Evolutionary conservation across 352 stramenopile genomes (phyloP).

Genomic region (Pythium diclinum): DNA sequence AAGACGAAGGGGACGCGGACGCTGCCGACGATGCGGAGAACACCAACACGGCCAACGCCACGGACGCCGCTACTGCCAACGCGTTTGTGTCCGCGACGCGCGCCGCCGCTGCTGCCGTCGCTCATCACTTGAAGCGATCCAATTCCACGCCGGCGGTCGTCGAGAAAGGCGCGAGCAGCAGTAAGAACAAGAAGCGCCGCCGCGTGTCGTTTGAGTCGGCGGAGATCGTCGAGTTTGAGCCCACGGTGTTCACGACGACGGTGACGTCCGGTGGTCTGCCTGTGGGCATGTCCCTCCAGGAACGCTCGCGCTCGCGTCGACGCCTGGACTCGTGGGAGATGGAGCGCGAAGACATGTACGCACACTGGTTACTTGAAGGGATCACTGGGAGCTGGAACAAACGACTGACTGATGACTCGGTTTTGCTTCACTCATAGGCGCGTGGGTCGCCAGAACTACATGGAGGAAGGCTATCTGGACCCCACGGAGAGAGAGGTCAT

Average conservation of each 20-base stretch:
- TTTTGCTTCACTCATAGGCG: conserved; percentile 31
- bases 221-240: conserved; percentile 86
- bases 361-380: conserved; percentile 7
- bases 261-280: conserved; percentile 78
- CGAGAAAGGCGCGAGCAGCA: conserved; percentile 16
- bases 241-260: conserved; percentile 76
- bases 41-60: conserved; percentile 13
- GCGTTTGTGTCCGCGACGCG: background rate
- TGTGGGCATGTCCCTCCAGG: conserved; percentile 71
- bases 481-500: conserved; percentile 72
- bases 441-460: conserved; percentile 77
- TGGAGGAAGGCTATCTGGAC: conserved; percentile 85
- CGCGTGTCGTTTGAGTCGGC: conserved; percentile 74
- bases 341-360: conserved; percentile 65
- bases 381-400: background rate
- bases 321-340: conserved; percentile 79
- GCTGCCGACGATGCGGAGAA: conserved; percentile 2
- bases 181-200: conserved; percentile 54
- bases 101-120: background rate
- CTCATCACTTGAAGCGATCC: conserved; percentile 15
- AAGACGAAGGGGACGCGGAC: background rate
- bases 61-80: background rate
- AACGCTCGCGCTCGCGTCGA: conserved; percentile 67
- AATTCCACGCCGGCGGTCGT: conserved; percentile 1
- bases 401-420: background rate